Evolutionary conservation across 2,329 filamentous ascomycete genomes (phyloP).

Genomic region (Hymenoscyphus infarciens): DNA sequence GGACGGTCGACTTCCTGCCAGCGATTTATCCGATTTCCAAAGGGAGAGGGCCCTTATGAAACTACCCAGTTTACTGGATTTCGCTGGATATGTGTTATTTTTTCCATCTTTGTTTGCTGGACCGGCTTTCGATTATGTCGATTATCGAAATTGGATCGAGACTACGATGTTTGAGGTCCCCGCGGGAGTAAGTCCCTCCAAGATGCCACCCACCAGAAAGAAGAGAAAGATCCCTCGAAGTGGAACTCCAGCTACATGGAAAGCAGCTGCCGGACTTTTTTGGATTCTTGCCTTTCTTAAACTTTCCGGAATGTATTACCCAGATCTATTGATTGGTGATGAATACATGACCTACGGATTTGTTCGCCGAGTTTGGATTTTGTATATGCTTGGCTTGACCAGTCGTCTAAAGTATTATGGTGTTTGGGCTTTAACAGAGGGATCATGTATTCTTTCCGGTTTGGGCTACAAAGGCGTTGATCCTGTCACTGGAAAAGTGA

Average conservation of each 20-base stretch:
- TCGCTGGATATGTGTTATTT: constrained; percentile 86
- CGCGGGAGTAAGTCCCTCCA: constrained; percentile 74
- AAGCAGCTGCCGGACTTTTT: constrained; percentile 66
- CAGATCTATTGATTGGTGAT: constrained; percentile 60
- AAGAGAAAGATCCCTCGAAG: constrained; percentile 91
- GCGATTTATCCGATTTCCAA: constrained; percentile 81
- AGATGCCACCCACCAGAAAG: constrained; percentile 81
- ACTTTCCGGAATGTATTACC: constrained; percentile 64
- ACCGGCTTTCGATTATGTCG: constrained; percentile 89
- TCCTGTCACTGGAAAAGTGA: constrained; percentile 75
- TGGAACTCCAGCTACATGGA: constrained; percentile 76
- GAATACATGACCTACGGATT: constrained; percentile 66
- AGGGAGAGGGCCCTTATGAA: constrained; percentile 73
- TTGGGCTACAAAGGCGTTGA: constrained; percentile 94
- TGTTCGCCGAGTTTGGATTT: constrained; percentile 67
- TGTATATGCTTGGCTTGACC: constrained; percentile 82
- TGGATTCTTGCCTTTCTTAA: constrained; percentile 81
- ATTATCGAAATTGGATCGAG: constrained; percentile 90
- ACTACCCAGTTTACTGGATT: constrained; percentile 76
- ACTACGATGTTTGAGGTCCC: constrained; percentile 92
- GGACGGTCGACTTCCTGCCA: constrained; percentile 76
- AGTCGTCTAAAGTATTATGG: constrained; percentile 93
- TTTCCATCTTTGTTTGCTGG: constrained; percentile 89
- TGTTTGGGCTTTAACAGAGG: constrained; percentile 90
- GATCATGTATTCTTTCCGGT: constrained; percentile 88